Conservation (phyloP, 2,329 filamentous ascomycete genomes). For the Sclerotinia trifoliorum region DNA sequence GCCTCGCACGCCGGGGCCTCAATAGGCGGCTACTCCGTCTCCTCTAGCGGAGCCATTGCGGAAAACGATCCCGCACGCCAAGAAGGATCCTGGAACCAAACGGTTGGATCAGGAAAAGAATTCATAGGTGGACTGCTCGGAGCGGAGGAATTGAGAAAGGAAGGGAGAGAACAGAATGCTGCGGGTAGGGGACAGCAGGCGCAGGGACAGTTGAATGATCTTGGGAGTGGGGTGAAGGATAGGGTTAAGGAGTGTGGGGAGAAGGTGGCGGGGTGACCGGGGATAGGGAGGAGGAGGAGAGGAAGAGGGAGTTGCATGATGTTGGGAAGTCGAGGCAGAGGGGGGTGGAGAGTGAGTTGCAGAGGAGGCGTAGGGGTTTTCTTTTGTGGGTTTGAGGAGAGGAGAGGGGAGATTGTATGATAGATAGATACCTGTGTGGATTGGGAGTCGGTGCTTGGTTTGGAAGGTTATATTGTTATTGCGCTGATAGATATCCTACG, state of each 20-base stretch:
- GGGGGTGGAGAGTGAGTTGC: constrained; percentile 76
- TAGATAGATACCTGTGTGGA: not conserved
- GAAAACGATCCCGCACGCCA: constrained; percentile 71
- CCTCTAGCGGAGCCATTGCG: constrained; percentile 66
- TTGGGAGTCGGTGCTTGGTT: not conserved
- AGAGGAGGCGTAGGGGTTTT: constrained; percentile 48
- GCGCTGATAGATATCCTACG: not conserved
- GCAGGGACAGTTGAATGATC: constrained; percentile 74
- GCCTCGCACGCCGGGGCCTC: constrained; percentile 74
- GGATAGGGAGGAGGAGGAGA: constrained; percentile 61
- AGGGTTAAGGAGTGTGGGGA: constrained; percentile 65
- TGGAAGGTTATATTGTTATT: not conserved
- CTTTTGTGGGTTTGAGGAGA: not conserved
- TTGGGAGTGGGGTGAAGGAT: constrained; percentile 63
- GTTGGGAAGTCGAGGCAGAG: constrained; percentile 81
- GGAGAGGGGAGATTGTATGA: not conserved
- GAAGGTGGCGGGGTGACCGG: constrained; percentile 71
- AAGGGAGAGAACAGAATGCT: constrained; percentile 75
- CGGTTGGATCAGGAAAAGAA: constrained; percentile 82
- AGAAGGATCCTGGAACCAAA: constrained; percentile 81
- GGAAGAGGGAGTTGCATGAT: constrained; percentile 69
- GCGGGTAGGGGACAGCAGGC: constrained; percentile 81
- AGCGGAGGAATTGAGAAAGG: constrained; percentile 70
- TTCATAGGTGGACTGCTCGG: constrained; percentile 73
- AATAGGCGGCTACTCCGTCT: constrained; percentile 68